A percentile compares a stretch with the other conserved stretches of the same genome.
Conservation (phyloP, 2,329 filamentous ascomycete genomes). For the Corinectria fuckeliana region DNA sequence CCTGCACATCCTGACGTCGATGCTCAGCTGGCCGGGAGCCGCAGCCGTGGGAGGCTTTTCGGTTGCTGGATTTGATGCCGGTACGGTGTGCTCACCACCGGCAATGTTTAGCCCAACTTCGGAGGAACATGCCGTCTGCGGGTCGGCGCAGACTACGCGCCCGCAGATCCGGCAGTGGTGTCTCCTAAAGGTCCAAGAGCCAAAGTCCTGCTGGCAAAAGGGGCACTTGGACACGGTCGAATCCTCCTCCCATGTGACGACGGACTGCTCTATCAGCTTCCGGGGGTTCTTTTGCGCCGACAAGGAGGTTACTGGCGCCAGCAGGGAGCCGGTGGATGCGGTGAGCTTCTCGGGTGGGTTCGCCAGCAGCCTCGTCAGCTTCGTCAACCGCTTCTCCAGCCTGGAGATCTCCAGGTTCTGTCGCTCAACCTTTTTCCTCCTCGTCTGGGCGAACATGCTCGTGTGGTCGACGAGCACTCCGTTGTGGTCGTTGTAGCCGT, state of each 20-base stretch:
- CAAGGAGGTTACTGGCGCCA: slow-evolving; percentile 67
- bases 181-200: slow-evolving; percentile 87
- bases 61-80: slow-evolving; percentile 43
- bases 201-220: slow-evolving; percentile 95
- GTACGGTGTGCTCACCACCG: slow-evolving; percentile 15
- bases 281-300: slow-evolving; percentile 75
- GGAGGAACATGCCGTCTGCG: slow-evolving; percentile 80
- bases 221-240: slow-evolving; percentile 80
- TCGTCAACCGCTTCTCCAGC: slow-evolving; percentile 89
- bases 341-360: slow-evolving; percentile 72
- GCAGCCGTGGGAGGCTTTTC: slow-evolving; percentile 47
- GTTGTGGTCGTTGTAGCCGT: slow-evolving; percentile 90
- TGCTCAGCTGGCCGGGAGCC: slow-evolving; percentile 60
- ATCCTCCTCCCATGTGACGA: slow-evolving; percentile 97
- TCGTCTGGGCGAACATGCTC: slow-evolving; percentile 70
- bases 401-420: slow-evolving; percentile 87
- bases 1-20: slow-evolving; percentile 91
- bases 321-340: slow-evolving; percentile 56
- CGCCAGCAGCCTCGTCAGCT: slow-evolving; percentile 83
- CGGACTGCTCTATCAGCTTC: slow-evolving; percentile 85
- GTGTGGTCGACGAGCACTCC: slow-evolving; percentile 77
- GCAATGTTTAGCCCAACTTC: slow-evolving; percentile 75
- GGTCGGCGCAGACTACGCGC: slow-evolving; percentile 89
- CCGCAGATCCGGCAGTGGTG: slow-evolving; percentile 97
- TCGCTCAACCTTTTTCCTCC: slow-evolving; percentile 81